These are phyloP conservation scores for Sarcodon aspratus DNA, from an alignment of 768 basidiomycete genomes.

Conservation along the genomic window DNA sequence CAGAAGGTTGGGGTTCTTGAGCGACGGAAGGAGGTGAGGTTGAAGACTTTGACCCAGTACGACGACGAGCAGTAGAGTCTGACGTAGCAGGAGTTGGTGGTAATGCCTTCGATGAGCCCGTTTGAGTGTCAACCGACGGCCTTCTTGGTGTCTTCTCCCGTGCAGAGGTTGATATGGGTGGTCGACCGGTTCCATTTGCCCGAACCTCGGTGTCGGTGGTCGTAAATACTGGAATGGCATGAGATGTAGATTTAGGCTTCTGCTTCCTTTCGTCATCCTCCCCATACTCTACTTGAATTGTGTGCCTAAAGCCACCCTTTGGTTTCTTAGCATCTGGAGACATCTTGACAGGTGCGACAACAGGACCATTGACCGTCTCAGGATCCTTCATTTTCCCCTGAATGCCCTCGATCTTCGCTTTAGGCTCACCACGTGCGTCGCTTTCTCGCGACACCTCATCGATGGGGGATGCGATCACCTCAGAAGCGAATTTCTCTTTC, in stretches of 20 bases:
- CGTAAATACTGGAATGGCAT: no score
- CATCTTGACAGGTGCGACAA: slow-evolving; percentile 22
- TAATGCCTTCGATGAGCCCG: slow-evolving; percentile 15
- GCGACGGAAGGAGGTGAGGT: background rate
- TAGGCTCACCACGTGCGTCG: slow-evolving; percentile 5
- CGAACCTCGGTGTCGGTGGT: no score
- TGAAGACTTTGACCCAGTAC: background rate
- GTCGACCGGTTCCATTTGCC: no score
- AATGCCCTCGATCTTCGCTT: slow-evolving; percentile 1
- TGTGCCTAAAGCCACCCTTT: slow-evolving; percentile 65
- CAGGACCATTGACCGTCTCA: background rate
- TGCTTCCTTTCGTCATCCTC: slow-evolving; percentile 17
- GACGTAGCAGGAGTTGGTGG: slow-evolving; percentile 14
- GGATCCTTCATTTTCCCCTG: background rate
- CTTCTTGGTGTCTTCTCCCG: background rate
- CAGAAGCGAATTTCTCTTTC: slow-evolving; percentile 13
- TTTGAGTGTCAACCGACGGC: slow-evolving; percentile 7
- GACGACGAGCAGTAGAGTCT: no score
- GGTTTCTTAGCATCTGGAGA: slow-evolving; percentile 34
- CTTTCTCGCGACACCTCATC: slow-evolving; percentile 1
- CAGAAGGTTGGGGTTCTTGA: slow-evolving; percentile 11
- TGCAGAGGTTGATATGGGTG: no score
- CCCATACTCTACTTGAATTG: slow-evolving; percentile 95
- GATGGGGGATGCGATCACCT: slow-evolving; percentile 17
- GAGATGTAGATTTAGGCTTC: no score